Conservation (phyloP, 257 asterid genomes). For the Striga asiatica region DNA sequence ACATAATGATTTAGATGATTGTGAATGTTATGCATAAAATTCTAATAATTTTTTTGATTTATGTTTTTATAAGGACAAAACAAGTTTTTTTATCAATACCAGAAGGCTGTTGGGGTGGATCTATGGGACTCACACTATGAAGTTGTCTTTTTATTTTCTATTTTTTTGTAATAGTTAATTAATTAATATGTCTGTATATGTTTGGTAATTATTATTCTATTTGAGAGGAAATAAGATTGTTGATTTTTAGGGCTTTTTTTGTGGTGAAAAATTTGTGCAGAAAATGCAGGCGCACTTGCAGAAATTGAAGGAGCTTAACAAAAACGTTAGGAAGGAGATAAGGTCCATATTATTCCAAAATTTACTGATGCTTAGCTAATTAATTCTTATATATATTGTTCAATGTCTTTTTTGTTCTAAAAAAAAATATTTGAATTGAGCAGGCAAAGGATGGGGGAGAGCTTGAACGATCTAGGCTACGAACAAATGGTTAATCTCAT, state of each 20-base stretch:
- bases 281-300: slow-evolving; percentile 84
- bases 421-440: background rate
- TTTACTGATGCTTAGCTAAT: background rate
- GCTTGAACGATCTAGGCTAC: slow-evolving; percentile 47
- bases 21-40: too few species aligned
- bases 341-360: slow-evolving; percentile 27
- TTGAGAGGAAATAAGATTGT: background rate
- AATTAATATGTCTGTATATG: too few species aligned
- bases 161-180: background rate
- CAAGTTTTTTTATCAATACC: slow-evolving; percentile 74
- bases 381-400: background rate
- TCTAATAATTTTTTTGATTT: background rate
- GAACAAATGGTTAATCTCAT: slow-evolving; percentile 39
- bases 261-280: slow-evolving; percentile 18
- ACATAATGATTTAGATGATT: too few species aligned
- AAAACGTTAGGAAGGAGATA: slow-evolving; percentile 67
- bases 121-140: slow-evolving; percentile 82
- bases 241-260: background rate
- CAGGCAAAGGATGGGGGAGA: slow-evolving; percentile 53
- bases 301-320: slow-evolving; percentile 73
- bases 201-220: background rate
- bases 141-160: slow-evolving; percentile 43
- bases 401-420: too few species aligned
- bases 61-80: slow-evolving; percentile 40
- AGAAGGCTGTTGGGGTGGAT: slow-evolving; percentile 60